A percentile compares a stretch with the other conserved stretches of the same genome.
Evolutionary conservation across 2,329 filamentous ascomycete species (phyloP).

Genomic region (Colletotrichum cuscutae): DNA sequence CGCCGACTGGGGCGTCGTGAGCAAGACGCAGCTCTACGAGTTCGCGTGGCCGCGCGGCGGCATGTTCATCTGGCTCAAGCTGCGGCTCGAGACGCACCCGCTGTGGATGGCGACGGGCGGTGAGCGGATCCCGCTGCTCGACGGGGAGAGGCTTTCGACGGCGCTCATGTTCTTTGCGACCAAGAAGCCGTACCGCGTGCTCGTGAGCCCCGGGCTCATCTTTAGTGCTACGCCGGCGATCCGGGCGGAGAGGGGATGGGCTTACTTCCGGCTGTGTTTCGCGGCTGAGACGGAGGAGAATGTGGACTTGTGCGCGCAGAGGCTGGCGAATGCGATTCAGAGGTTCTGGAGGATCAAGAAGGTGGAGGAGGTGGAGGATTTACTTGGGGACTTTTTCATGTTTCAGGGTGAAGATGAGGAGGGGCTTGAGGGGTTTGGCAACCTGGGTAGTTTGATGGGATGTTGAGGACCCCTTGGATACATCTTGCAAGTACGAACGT

Average conservation of each 20-base stretch:
- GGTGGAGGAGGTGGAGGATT: constrained; percentile 71
- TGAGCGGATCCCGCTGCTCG: constrained; percentile 53
- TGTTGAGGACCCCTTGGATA: background rate
- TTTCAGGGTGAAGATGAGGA: constrained; percentile 32
- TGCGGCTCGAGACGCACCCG: constrained; percentile 79
- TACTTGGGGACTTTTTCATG: constrained; percentile 53
- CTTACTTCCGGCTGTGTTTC: constrained; percentile 84
- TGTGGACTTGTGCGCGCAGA: constrained; percentile 68
- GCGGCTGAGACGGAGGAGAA: constrained; percentile 81
- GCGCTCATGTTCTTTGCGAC: constrained; percentile 80
- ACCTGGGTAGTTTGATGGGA: constrained; percentile 42
- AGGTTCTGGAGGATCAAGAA: constrained; percentile 83
- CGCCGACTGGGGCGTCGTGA: constrained; percentile 79
- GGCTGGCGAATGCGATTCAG: constrained; percentile 75
- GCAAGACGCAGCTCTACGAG: constrained; percentile 77
- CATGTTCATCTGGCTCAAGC: constrained; percentile 90
- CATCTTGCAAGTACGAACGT: background rate
- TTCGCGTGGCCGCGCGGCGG: constrained; percentile 86
- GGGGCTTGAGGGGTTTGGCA: constrained; percentile 39
- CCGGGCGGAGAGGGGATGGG: constrained; percentile 68
- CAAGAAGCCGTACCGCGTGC: constrained; percentile 73
- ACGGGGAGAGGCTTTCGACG: constrained; percentile 65
- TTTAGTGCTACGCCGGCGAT: constrained; percentile 77
- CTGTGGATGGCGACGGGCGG: constrained; percentile 59
- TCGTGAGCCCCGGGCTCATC: constrained; percentile 77